phyloP scores from a whole-genome alignment of 345 rosid genomes.

The Populus simonii region DNA sequence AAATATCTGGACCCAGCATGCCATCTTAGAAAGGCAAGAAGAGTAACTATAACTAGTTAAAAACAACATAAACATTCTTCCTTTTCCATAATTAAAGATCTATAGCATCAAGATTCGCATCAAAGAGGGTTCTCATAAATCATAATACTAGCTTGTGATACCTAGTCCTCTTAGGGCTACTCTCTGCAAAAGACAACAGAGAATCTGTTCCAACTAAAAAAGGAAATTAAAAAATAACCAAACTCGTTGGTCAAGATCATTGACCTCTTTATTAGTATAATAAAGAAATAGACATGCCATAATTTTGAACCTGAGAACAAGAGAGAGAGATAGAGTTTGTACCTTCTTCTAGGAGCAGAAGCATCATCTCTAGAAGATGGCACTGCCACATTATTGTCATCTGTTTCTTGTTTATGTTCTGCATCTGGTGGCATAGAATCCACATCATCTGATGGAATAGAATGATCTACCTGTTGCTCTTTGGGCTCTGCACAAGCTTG shows the following conservation, averaged over 20 bases:
- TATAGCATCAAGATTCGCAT: background rate
- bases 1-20: background rate
- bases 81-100: background rate
- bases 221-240: background rate
- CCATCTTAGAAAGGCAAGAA: background rate
- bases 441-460: constrained; percentile 27
- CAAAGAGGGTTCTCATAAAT: background rate
- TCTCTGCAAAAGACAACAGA: background rate
- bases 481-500: constrained; percentile 32
- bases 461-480: constrained; percentile 25
- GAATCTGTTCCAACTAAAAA: background rate
- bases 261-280: background rate
- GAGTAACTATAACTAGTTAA: background rate
- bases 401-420: constrained; percentile 24
- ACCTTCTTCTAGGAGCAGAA: constrained; percentile 69
- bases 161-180: background rate
- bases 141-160: background rate
- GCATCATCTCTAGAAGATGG: constrained; percentile 37
- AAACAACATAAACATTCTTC: background rate
- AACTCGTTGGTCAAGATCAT: background rate
- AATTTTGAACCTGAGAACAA: background rate
- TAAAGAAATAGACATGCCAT: background rate
- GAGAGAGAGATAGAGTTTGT: constrained; percentile 2
- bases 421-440: constrained; percentile 17
- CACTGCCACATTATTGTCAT: constrained; percentile 28